Conservation (phyloP, 1,284 basidiomycete genomes). For the Marasmius oreades region DNA sequence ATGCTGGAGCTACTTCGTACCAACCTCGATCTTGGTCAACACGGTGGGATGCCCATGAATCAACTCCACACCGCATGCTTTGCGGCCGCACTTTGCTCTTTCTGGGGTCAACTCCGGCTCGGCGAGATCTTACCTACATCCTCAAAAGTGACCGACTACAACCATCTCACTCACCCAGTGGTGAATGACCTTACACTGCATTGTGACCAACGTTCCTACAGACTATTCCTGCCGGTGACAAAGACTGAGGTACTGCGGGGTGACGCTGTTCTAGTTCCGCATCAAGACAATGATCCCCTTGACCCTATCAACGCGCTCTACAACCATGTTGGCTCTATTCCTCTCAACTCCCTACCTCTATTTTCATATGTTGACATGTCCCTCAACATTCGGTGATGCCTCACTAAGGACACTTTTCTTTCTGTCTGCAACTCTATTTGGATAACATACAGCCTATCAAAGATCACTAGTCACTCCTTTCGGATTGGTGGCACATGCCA, state of each 20-base stretch:
- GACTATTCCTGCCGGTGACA: background rate
- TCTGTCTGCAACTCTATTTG: background rate
- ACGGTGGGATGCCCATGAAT: background rate
- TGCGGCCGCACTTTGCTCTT: background rate
- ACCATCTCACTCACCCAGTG: background rate
- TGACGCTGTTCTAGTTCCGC: background rate
- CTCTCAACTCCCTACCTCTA: background rate
- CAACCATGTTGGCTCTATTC: background rate
- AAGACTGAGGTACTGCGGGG: background rate
- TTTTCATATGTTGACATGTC: background rate
- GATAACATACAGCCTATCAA: background rate
- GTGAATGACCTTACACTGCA: background rate
- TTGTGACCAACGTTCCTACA: background rate
- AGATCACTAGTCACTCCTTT: background rate
- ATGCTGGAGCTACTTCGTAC: background rate
- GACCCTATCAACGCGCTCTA: background rate
- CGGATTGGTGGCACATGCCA: background rate
- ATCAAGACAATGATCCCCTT: background rate
- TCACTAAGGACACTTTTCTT: background rate
- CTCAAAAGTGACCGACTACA: background rate
- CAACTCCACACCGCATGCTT: background rate
- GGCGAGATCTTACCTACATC: constrained; percentile 4
- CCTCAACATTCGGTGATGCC: background rate
- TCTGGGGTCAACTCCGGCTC: background rate
- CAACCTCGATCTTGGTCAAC: background rate